Percentiles rank a stretch among this genome's conserved stretches.
Conservation (phyloP, 805 yeast species). For the Candida hispaniensis region DNA sequence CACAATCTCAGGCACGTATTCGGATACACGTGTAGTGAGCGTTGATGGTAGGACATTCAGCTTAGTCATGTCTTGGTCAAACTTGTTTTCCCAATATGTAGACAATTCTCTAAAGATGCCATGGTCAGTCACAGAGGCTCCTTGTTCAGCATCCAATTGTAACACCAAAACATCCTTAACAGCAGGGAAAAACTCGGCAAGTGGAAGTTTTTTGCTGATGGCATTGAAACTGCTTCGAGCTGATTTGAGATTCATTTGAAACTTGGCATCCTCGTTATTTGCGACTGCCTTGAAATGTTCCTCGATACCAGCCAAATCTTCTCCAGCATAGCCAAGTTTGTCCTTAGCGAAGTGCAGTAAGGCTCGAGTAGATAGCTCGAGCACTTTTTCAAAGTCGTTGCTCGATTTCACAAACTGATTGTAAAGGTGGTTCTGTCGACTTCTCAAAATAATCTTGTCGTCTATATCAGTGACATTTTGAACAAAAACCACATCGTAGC, state of each 20-base stretch:
- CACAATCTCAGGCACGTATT: slow-evolving; percentile 87
- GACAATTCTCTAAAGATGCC: slow-evolving; percentile 72
- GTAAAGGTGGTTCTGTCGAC: slow-evolving; percentile 78
- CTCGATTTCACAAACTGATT: slow-evolving; percentile 39
- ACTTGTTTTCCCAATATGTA: slow-evolving; percentile 80
- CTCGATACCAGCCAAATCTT: slow-evolving; percentile 34
- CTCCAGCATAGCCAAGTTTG: slow-evolving; percentile 40
- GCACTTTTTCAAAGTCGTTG: slow-evolving; percentile 29
- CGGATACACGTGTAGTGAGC: slow-evolving; percentile 87
- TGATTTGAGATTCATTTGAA: slow-evolving; percentile 73
- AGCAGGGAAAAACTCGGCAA: slow-evolving; percentile 33
- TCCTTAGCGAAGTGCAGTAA: slow-evolving; percentile 40
- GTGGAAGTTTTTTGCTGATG: slow-evolving; percentile 21
- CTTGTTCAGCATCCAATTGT: slow-evolving; percentile 56
- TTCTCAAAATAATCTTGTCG: slow-evolving; percentile 90
- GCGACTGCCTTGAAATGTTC: slow-evolving; percentile 41
- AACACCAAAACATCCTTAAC: slow-evolving; percentile 68
- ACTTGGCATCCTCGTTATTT: slow-evolving; percentile 59
- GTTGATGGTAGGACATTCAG: slow-evolving; percentile 79
- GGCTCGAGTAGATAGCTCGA: too few relatives aligned
- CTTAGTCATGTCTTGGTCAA: slow-evolving; percentile 71
- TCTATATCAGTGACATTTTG: slow-evolving; percentile 99
- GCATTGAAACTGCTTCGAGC: slow-evolving; percentile 42
- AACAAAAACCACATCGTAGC: slow-evolving; percentile 75
- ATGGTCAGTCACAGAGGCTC: slow-evolving; percentile 74